Evolutionary conservation across 2,329 filamentous ascomycete species (phyloP).

Genomic region (Xylariomycetidae sp.): DNA sequence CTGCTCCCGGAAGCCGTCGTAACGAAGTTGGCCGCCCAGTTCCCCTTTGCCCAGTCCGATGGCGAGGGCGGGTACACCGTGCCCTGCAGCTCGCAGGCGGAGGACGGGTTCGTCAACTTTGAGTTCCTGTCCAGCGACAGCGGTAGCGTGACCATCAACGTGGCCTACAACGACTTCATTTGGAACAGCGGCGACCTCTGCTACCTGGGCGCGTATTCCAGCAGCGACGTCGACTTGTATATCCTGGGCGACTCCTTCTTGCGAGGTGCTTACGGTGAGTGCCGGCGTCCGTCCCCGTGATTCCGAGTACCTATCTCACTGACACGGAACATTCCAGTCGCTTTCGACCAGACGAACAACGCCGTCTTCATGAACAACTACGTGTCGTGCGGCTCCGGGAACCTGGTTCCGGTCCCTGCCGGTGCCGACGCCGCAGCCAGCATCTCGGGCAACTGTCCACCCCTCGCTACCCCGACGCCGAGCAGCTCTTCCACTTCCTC

Average conservation of each 20-base stretch:
- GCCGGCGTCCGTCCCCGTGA: background rate
- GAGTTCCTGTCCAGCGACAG: slow-evolving; percentile 27
- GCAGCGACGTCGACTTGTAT: slow-evolving; percentile 16
- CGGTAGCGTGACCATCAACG: slow-evolving; percentile 23
- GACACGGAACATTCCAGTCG: slow-evolving; percentile 8
- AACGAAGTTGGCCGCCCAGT: slow-evolving; percentile 34
- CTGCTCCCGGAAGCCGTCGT: slow-evolving; percentile 39
- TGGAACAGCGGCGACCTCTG: slow-evolving; percentile 23
- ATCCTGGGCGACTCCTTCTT: slow-evolving; percentile 28
- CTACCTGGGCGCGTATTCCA: slow-evolving; percentile 21
- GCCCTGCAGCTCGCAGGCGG: slow-evolving; percentile 32
- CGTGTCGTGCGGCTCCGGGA: slow-evolving; percentile 15
- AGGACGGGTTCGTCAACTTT: slow-evolving; percentile 40
- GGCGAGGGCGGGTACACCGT: slow-evolving; percentile 39
- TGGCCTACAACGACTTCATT: slow-evolving; percentile 25
- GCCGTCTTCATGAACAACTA: slow-evolving; percentile 27
- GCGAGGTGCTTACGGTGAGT: slow-evolving; percentile 25
- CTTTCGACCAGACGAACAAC: slow-evolving; percentile 25
- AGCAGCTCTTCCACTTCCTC: background rate
- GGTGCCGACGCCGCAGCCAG: slow-evolving; percentile 19
- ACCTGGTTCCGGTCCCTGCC: slow-evolving; percentile 21
- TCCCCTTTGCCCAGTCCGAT: slow-evolving; percentile 33
- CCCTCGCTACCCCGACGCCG: background rate
- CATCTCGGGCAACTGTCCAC: slow-evolving; percentile 19
- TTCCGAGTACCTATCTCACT: background rate